phyloP scores from a whole-genome alignment of 2,329 filamentous ascomycete species.

The Kalaharituber pfeilii region DNA sequence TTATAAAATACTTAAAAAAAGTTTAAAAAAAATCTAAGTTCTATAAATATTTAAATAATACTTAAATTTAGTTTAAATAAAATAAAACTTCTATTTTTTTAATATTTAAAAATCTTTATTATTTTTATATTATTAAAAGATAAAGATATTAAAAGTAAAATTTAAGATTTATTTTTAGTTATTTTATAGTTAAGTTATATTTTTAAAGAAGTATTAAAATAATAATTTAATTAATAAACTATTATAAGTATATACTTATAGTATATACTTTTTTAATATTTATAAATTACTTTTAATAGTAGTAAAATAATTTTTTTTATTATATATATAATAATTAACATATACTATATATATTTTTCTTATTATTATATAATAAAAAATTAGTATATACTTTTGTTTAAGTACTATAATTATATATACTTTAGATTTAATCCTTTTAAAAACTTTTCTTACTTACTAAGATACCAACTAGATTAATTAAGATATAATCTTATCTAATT shows the following conservation, averaged over 20 bases:
- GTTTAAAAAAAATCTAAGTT: neutral
- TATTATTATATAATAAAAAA: neutral
- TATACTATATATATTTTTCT: neutral
- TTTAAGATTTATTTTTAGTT: neutral
- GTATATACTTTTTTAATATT: neutral
- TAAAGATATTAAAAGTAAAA: neutral
- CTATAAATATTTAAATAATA: neutral
- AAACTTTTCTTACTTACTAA: conserved; percentile 1
- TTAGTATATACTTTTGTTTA: neutral
- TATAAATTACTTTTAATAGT: neutral
- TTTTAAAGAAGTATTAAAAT: conserved; percentile 2
- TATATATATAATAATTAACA: neutral
- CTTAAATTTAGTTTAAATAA: neutral
- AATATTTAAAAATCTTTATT: too few relatives aligned
- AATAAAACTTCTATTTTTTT: conserved; percentile 4
- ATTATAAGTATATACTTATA: neutral
- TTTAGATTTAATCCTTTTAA: conserved; percentile 4
- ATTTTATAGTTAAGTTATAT: neutral
- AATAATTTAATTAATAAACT: conserved; percentile 2
- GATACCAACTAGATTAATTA: neutral
- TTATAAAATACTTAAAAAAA: neutral
- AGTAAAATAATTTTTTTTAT: neutral
- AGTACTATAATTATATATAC: conserved; percentile 4
- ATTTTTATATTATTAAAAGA: neutral
- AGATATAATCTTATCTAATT: neutral